Evolutionary conservation across 2,329 filamentous ascomycete species (phyloP), one percentile per base, ranked within the genome.

Genomic region (Penicillium sp.): DNA sequence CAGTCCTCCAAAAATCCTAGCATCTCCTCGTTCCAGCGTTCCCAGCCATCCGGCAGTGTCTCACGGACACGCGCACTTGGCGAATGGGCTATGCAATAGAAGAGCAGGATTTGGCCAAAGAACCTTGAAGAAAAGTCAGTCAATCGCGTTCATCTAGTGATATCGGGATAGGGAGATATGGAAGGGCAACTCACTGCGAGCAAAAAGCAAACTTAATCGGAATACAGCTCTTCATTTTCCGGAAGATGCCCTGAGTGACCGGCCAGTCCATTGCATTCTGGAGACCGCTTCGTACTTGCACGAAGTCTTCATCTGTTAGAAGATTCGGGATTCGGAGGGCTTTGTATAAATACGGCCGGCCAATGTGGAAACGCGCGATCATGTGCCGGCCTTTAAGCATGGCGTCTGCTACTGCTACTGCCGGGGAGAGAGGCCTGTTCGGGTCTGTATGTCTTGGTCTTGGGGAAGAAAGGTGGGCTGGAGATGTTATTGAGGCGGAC

Each of bases 221-320:
- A 42, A 75, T 74, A 44, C 74, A 77, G 43, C 71, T 75, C 53
- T 71, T 75, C 74, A 77, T 77, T 25, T 66, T 67, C 12, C 66
- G 61, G 54, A 75, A 75, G n/a, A 75, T 66, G 14, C 73, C 73
- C 28, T 69, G 65, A 1, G 69, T 66, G 3, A 76, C 61, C 8
- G 74, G 74, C 74, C 74, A 77, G 47, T 76, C 67, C 72, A 76
- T 76, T 12, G 74, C 74, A 49, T 75, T 70, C 14, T 65, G 69
- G 3, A 77, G 66, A 11, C 74, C 72, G 50, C 67, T 70, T 36
- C 67, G 67, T 45, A 76, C 70, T 49, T 76, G 71, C 48, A 72
- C 72, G 17, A 75, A 60, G 53, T 77, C 74, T 26, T 75, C 68
- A 10, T 75, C 70, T n/a, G 69, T 73, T 14, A 76, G 61, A 8